Evolutionary conservation across 1,284 basidiomycete genomes (phyloP).

Genomic region (Gomphus sp.): DNA sequence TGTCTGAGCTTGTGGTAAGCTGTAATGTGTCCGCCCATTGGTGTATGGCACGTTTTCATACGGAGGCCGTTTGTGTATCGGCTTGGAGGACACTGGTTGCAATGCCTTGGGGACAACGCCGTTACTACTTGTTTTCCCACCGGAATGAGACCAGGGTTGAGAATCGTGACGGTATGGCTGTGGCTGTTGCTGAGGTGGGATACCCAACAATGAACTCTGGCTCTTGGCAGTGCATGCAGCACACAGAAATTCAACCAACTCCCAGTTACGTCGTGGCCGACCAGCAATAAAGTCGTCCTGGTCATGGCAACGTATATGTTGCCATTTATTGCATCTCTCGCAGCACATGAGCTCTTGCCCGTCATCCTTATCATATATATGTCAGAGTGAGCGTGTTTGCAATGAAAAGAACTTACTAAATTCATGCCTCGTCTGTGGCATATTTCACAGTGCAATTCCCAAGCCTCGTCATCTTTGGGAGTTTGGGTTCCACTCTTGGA

Average conservation of each 20-base stretch:
- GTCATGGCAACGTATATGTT: slow-evolving; percentile 75
- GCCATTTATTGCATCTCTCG: slow-evolving; percentile 73
- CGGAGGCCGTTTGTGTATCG: neutral
- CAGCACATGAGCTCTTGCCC: slow-evolving; percentile 71
- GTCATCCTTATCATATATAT: slow-evolving; percentile 48
- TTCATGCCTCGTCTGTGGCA: slow-evolving; percentile 65
- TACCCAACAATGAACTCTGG: neutral
- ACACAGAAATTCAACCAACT: slow-evolving; percentile 46
- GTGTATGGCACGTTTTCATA: neutral
- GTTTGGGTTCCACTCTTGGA: slow-evolving; percentile 35
- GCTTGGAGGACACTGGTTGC: neutral
- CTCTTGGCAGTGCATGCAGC: slow-evolving; percentile 11
- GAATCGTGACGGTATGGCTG: neutral
- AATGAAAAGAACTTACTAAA: slow-evolving; percentile 35
- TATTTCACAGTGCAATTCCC: slow-evolving; percentile 81
- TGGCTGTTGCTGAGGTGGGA: neutral
- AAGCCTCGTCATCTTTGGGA: slow-evolving; percentile 45
- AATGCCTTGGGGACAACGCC: neutral
- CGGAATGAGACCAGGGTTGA: neutral
- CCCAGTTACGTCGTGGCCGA: slow-evolving; percentile 60
- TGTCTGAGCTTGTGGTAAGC: neutral
- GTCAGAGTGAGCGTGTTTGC: slow-evolving; percentile 10
- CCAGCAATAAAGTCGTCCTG: slow-evolving; percentile 47
- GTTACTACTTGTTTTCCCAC: neutral
- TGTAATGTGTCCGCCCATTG: neutral